Evolutionary conservation across 768 basidiomycete species (phyloP), one percentile per base, ranked within the genome.

Genomic region (Zangia roseola): DNA sequence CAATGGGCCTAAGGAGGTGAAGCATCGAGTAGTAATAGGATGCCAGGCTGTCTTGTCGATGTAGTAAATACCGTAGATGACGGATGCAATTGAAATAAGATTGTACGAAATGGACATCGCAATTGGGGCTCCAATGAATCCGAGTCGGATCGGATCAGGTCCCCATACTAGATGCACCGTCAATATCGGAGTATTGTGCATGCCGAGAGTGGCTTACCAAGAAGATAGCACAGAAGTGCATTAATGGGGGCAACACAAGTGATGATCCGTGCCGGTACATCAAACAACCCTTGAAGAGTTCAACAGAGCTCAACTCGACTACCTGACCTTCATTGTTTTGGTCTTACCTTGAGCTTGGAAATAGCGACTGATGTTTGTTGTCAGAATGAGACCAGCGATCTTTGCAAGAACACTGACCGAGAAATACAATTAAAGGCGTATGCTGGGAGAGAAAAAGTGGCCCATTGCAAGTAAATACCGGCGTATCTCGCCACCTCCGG

Each of bases 41-140:
- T 89, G 77, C 92, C 94, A 97, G 0, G 94, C 94, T 0, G 83
- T 88, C 37, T 74, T 65, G 50, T 68, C 89, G 24, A 82, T 80
- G 56, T 78, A 83, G 58, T 79, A 76, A 13, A 84, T 56, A 4
- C 82, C 87, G 54, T 88, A 90, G n/a, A 74, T 47, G 40, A 88
- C 65, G 1, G 82, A 87, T 40, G 77, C 62, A 26, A 86, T 34
- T 0, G 82, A 72, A 42, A 92, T 84, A 19, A 95, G 73, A 66
- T 93, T 95, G 70, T 94, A 91, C 13, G 88, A 88, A 43, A 94
- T 76, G 0, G 88, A 86, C 0, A 91, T 90, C 0, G 94, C 88
- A 35, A 97, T 76, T 0, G 95, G 94, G 3, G 94, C 94, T 14
- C 95, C 95, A 47, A 91, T 82, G 67, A 91, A 98, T 1, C 95